A percentile compares a stretch with the other conserved stretches of the same genome.
Evolutionary conservation across 495 filamentous ascomycete species (phyloP).

Genomic region (Cairneyella variabilis): DNA sequence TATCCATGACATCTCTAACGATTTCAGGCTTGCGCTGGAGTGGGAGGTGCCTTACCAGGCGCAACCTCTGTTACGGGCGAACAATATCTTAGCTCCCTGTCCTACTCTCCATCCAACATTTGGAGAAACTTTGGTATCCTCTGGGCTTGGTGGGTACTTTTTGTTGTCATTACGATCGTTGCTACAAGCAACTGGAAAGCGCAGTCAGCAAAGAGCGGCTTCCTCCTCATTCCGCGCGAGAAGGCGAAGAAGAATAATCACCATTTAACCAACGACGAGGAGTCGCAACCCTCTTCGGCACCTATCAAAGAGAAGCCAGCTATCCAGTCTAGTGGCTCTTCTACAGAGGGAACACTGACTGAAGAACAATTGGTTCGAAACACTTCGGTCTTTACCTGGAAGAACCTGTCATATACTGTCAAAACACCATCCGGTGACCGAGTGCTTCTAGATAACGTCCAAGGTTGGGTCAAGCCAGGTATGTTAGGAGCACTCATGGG

Average conservation of each 20-base stretch:
- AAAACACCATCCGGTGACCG: conserved; percentile 57
- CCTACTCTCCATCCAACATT: conserved; percentile 55
- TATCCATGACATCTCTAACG: too few relatives aligned
- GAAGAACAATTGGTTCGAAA: conserved; percentile 43
- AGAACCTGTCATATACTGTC: conserved; percentile 59
- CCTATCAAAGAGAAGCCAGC: conserved; percentile 26
- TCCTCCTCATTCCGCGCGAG: conserved; percentile 36
- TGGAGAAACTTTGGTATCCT: conserved; percentile 86
- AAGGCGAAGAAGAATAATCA: conserved; percentile 26
- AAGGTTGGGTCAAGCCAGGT: conserved; percentile 77
- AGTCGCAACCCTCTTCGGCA: conserved; percentile 18
- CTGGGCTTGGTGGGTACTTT: conserved; percentile 56
- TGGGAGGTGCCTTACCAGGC: conserved; percentile 51
- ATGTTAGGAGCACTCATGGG: conserved; percentile 76
- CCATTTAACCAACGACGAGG: conserved; percentile 26
- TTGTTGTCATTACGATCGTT: conserved; percentile 52
- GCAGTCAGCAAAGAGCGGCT: conserved; percentile 13
- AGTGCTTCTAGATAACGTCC: conserved; percentile 66
- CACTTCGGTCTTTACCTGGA: conserved; percentile 58
- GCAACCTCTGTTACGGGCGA: conserved; percentile 59
- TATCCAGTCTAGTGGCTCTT: conserved; percentile 28
- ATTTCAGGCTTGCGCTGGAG: conserved; percentile 58
- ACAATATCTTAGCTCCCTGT: conserved; percentile 59
- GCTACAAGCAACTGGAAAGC: conserved; percentile 37
- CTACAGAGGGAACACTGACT: conserved; percentile 28